Conservation (phyloP, 192 early-diverging fungal genomes). For the Entomortierella chlamydospora region DNA sequence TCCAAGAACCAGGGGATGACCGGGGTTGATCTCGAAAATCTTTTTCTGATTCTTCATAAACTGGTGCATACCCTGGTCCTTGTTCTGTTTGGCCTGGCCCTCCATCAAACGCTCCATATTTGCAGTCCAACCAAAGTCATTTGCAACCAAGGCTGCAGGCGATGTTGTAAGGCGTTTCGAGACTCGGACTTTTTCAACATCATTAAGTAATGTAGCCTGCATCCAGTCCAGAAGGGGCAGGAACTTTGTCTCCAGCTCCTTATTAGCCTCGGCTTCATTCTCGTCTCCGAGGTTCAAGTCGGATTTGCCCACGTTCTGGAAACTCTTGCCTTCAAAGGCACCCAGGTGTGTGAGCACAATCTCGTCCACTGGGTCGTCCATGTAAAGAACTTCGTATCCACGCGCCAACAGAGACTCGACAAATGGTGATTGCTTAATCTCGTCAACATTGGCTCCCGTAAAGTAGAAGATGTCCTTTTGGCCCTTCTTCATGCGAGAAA, state of each 20-base stretch:
- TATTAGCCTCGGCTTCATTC: conserved; percentile 58
- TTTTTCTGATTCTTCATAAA: conserved; percentile 70
- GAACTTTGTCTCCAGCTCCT: conserved; percentile 63
- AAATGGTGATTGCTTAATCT: conserved; percentile 88
- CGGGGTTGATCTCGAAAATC: conserved; percentile 76
- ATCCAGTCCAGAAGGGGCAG: conserved; percentile 71
- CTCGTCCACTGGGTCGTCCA: conserved; percentile 82
- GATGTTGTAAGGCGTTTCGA: conserved; percentile 84
- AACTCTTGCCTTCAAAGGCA: conserved; percentile 80
- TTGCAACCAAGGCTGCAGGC: conserved; percentile 78
- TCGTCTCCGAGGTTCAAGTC: conserved; percentile 75
- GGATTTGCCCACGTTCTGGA: conserved; percentile 80
- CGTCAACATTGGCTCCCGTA: conserved; percentile 76
- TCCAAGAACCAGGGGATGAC: conserved; percentile 69
- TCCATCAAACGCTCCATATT: conserved; percentile 72
- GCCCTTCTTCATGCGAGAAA: conserved; percentile 87
- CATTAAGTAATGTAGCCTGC: conserved; percentile 56
- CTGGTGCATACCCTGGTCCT: conserved; percentile 59
- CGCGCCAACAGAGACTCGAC: conserved; percentile 89
- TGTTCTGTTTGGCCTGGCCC: conserved; percentile 63
- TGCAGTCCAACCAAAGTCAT: conserved; percentile 71
- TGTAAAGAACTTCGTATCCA: conserved; percentile 90
- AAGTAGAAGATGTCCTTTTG: conserved; percentile 93
- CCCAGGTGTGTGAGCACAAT: conserved; percentile 78
- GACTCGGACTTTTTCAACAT: conserved; percentile 70